phyloP scores from a whole-genome alignment of 1,139 yeast genomes.

The Pichia kudriavzevii region DNA sequence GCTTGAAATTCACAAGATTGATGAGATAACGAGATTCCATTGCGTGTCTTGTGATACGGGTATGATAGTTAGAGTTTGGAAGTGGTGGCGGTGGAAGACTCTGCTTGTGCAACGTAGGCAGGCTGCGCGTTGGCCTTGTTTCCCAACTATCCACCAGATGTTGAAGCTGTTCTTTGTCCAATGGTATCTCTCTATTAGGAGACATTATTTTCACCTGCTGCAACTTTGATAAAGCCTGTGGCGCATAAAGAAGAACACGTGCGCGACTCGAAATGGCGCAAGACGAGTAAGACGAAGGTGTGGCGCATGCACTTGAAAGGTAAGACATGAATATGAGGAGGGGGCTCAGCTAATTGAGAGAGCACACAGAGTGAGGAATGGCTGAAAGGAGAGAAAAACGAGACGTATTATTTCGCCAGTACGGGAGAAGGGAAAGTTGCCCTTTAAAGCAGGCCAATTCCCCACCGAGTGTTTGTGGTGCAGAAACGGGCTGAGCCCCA shows the following conservation, averaged over 20 bases:
- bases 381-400: neutral
- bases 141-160: too few relatives aligned
- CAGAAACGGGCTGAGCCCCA: neutral
- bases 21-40: slow-evolving; percentile 28
- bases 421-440: neutral
- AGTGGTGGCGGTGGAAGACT: slow-evolving; percentile 7
- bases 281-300: too few relatives aligned
- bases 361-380: neutral
- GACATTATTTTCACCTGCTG: too few relatives aligned
- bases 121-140: too few relatives aligned
- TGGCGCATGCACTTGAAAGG: too few relatives aligned
- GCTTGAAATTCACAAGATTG: slow-evolving; percentile 26
- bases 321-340: too few relatives aligned
- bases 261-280: too few relatives aligned
- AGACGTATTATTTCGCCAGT: neutral
- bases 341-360: too few relatives aligned
- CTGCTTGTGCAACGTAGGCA: neutral
- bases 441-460: slow-evolving; percentile 1
- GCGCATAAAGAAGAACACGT: too few relatives aligned
- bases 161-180: too few relatives aligned
- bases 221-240: too few relatives aligned
- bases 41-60: slow-evolving; percentile 18
- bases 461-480: slow-evolving; percentile 5
- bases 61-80: slow-evolving; percentile 12
- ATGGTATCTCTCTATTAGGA: too few relatives aligned